phyloP scores from a whole-genome alignment of 73 alveolate genomes.

The Tetrahymena elliotti region DNA sequence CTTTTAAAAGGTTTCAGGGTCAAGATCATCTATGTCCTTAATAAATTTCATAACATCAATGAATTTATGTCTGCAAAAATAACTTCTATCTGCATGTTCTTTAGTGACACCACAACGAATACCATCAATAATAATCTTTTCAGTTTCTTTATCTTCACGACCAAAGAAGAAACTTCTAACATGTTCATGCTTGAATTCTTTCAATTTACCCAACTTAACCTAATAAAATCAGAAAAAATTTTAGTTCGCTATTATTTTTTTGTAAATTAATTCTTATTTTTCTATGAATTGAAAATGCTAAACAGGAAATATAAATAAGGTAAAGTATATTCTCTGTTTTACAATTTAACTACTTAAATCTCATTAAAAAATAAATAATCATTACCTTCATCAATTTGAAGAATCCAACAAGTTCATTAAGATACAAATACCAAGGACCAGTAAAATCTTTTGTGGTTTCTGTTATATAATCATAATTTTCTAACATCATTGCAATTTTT shows the following conservation, averaged over 20 bases:
- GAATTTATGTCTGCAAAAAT: constrained; percentile 11
- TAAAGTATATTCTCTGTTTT: too few relatives aligned
- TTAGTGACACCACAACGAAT: constrained; percentile 20
- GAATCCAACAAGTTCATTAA: background rate
- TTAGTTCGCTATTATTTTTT: background rate
- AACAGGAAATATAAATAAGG: background rate
- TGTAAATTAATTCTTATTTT: background rate
- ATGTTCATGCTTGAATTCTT: constrained; percentile 16
- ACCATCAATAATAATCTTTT: constrained; percentile 33
- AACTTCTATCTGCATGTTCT: constrained; percentile 6
- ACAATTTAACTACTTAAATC: background rate
- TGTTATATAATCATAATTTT: background rate
- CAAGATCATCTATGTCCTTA: constrained; percentile 2
- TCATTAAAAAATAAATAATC: too few relatives aligned
- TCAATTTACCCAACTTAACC: constrained; percentile 6
- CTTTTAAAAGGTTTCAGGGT: constrained; percentile 15
- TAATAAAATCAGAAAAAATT: background rate
- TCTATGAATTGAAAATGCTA: background rate
- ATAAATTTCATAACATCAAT: background rate
- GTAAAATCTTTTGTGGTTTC: background rate
- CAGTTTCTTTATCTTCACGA: constrained; percentile 26
- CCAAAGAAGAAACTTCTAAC: constrained; percentile 41
- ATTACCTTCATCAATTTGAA: background rate
- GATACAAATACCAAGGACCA: background rate
- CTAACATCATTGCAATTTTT: background rate